These are phyloP conservation scores for Saturnispora saitoi DNA, from an alignment of 805 yeast species.

Conservation along the genomic window DNA sequence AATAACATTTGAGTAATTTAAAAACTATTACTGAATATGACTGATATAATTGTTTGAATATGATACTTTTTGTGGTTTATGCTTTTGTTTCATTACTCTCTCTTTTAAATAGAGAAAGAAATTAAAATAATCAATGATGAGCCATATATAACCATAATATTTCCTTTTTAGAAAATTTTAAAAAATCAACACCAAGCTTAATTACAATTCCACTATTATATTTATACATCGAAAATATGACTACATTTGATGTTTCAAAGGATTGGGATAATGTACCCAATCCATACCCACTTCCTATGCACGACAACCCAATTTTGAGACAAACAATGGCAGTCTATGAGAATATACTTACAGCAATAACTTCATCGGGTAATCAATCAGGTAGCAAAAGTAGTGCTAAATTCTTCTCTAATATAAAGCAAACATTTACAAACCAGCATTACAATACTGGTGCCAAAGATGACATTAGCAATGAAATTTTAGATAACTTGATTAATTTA, in stretches of 20 bases:
- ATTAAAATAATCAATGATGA: neutral
- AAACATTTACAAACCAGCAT: constrained; percentile 14
- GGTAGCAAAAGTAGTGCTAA: constrained; percentile 12
- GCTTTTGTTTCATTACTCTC: neutral
- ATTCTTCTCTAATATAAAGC: constrained; percentile 14
- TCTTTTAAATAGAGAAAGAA: no score
- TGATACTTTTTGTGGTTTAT: no score
- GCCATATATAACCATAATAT: neutral
- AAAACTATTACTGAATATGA: no score
- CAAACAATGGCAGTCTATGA: constrained; percentile 24
- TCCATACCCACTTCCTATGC: constrained; percentile 25
- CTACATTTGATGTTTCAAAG: neutral
- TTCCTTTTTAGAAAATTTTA: neutral
- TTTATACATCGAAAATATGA: no score
- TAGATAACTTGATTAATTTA: neutral
- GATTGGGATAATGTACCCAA: constrained; percentile 6
- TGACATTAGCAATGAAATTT: constrained; percentile 10
- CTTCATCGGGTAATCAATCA: constrained; percentile 14
- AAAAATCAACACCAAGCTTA: neutral
- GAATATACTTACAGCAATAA: constrained; percentile 15
- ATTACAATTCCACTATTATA: no score
- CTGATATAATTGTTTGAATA: no score
- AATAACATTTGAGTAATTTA: neutral
- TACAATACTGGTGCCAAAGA: neutral
- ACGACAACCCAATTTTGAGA: constrained; percentile 33